Base-by-base conservation (phyloP, 2,329 filamentous ascomycete species). In the Plectosphaerella sp. region DNA sequence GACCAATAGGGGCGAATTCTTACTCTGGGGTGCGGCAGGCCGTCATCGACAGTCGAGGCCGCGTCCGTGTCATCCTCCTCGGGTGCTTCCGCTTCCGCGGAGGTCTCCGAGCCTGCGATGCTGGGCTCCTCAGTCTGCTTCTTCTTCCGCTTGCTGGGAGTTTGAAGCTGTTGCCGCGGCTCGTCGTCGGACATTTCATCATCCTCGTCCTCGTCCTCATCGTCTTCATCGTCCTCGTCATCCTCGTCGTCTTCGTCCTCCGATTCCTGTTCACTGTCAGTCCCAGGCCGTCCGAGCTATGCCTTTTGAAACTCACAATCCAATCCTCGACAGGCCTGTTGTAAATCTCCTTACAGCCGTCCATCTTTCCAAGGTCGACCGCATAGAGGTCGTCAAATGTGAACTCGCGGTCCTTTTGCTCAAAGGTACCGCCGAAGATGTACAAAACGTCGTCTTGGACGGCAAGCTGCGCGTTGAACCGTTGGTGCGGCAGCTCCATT, bases 381-480 rank as follows among this genome's bases (percentile, higher is more conserved):
- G 91, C 87, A 71, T 95, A 95, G 69, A 99, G 77, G 62, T 99
- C 94, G 61, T 97, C 92, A 68, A 97, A 96, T 0, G 92, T 97
- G 63, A 89, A 96, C 68, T 99, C 94, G 20, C 90, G 82, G 62
- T 99, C 94, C 16, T 90, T 93, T 66, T 96, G 94, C 66, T 99
- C 94, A 62, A 88, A 97, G 0, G 93, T 99, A 16, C 94, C 94
- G 28, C 94, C 92, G 63, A 95, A 97, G 50, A 97, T 90, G 71
- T 93, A 99, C 1, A 97, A 78, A 9, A 89, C 84, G 66, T 99
- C 94, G 58, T 92, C 90, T 69, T 97, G 92, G 1, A 97, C 90
- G 1, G 93, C 84, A 39, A 97, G 73, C 59, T 94, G 89, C 1
- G 91, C 87, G 61, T 97, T 97, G 74, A 99, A 99, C 49, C 94